Evolutionary conservation across 768 basidiomycete genomes (phyloP).

Genomic region (Mycena filopes): DNA sequence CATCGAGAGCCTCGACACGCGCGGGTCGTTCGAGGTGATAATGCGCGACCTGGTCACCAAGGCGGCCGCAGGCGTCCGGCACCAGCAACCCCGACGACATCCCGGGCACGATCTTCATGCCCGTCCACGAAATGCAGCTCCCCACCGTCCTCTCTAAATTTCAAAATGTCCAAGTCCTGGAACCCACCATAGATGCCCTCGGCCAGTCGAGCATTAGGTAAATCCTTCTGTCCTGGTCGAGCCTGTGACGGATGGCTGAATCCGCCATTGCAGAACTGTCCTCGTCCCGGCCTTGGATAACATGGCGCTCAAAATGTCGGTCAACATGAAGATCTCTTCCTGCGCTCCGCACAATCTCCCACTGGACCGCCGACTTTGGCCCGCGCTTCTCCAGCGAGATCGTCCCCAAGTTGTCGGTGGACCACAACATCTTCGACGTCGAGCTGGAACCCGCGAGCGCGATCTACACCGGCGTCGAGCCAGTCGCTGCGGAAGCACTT

Average conservation of each 20-base stretch:
- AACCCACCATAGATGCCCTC: constrained; percentile 50
- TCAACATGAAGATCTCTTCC: constrained; percentile 69
- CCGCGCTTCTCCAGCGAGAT: constrained; percentile 64
- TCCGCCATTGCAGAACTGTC: constrained; percentile 51
- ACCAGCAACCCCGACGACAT: constrained; percentile 38
- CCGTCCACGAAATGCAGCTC: constrained; percentile 65
- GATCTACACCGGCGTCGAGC: constrained; percentile 52
- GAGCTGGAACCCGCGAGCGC: constrained; percentile 63
- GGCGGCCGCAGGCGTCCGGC: constrained; percentile 46
- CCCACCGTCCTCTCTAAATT: constrained; percentile 57
- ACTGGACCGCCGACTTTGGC: constrained; percentile 66
- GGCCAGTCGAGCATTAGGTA: constrained; percentile 68
- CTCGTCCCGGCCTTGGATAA: constrained; percentile 56
- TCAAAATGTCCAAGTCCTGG: constrained; percentile 52
- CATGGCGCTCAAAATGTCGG: constrained; percentile 60
- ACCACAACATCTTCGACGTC: constrained; percentile 54
- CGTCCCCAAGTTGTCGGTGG: constrained; percentile 58
- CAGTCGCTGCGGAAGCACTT: constrained; percentile 64
- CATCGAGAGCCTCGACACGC: constrained; percentile 47
- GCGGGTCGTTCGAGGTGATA: constrained; percentile 55
- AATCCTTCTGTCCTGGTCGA: constrained; percentile 17
- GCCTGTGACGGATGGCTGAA: constrained; percentile 1
- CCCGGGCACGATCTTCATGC: constrained; percentile 51
- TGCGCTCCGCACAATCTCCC: constrained; percentile 68
- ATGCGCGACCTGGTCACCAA: constrained; percentile 45